Percentiles rank a stretch among this genome's conserved stretches.
phyloP scores from a whole-genome alignment of 208 protist species.

The Acanthamoeba castellanii region DNA sequence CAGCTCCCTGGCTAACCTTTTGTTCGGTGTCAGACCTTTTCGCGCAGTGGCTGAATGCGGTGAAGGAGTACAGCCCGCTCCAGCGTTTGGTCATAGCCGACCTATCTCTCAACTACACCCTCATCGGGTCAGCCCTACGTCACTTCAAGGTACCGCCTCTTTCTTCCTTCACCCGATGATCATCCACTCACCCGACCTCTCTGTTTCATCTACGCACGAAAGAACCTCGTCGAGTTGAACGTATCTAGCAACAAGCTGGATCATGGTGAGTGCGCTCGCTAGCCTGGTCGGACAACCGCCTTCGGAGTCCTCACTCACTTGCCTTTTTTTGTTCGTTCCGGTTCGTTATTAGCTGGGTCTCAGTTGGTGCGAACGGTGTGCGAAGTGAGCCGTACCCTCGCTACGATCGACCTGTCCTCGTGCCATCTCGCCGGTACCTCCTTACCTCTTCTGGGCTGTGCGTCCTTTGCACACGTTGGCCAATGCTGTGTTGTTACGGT shows the following conservation, averaged over 20 bases:
- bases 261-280: background rate
- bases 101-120: conserved; percentile 29
- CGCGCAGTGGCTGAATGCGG: conserved; percentile 5
- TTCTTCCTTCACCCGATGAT: background rate
- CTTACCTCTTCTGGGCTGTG: background rate
- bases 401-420: background rate
- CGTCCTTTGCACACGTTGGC: background rate
- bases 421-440: background rate
- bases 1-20: background rate
- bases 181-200: background rate
- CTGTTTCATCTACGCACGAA: background rate
- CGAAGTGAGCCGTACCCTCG: background rate
- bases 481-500: background rate
- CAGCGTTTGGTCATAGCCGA: background rate
- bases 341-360: background rate
- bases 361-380: conserved; percentile 35
- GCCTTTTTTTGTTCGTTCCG: background rate
- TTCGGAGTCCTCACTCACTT: background rate
- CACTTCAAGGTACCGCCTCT: background rate
- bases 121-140: background rate
- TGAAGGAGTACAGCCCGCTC: conserved; percentile 52
- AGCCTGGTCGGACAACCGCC: no score
- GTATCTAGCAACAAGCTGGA: conserved; percentile 34
- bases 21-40: background rate
- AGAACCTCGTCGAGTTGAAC: conserved; percentile 30